These are phyloP conservation scores for Globisporangium echinulatum DNA, from an alignment of 352 stramenopile genomes.

Conservation along the genomic window DNA sequence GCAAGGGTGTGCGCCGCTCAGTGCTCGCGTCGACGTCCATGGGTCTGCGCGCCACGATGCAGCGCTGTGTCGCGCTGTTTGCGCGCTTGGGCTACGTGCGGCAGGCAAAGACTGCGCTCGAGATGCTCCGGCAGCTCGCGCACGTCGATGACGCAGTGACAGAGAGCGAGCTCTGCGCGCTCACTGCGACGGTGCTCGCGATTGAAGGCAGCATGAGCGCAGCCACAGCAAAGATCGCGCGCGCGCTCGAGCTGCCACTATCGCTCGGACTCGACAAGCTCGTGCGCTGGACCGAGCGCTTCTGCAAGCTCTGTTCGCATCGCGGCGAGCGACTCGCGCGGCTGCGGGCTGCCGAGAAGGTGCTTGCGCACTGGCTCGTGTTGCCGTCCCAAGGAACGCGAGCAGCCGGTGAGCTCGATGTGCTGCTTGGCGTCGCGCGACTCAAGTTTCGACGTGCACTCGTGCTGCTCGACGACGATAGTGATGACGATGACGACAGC, in stretches of 20 bases:
- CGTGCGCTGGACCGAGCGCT: constrained; percentile 25
- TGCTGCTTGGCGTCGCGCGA: constrained; percentile 22
- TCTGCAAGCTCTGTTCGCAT: constrained; percentile 15
- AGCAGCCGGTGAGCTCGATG: constrained; percentile 11
- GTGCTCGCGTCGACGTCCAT: constrained; percentile 9
- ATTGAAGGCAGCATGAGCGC: constrained; percentile 24
- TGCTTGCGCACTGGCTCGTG: constrained; percentile 13
- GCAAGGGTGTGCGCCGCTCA: constrained; percentile 6
- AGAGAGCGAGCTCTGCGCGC: constrained; percentile 6
- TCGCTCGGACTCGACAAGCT: constrained; percentile 23
- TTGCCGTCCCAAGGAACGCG: neutral
- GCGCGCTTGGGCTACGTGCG: constrained; percentile 47
- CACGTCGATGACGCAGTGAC: neutral
- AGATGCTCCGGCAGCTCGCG: constrained; percentile 23
- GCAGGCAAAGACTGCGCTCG: constrained; percentile 48
- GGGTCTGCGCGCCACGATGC: constrained; percentile 26
- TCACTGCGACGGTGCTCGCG: constrained; percentile 24
- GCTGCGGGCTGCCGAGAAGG: constrained; percentile 18
- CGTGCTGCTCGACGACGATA: constrained; percentile 13
- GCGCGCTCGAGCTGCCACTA: constrained; percentile 11
- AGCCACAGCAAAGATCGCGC: constrained; percentile 17
- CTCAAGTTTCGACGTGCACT: constrained; percentile 28
- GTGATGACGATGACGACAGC: no score
- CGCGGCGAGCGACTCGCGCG: constrained; percentile 7
- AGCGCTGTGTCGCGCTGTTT: constrained; percentile 23